These are phyloP conservation scores for Allium sativum DNA, from an alignment of 106 monocot genomes.

Conservation along the genomic window DNA sequence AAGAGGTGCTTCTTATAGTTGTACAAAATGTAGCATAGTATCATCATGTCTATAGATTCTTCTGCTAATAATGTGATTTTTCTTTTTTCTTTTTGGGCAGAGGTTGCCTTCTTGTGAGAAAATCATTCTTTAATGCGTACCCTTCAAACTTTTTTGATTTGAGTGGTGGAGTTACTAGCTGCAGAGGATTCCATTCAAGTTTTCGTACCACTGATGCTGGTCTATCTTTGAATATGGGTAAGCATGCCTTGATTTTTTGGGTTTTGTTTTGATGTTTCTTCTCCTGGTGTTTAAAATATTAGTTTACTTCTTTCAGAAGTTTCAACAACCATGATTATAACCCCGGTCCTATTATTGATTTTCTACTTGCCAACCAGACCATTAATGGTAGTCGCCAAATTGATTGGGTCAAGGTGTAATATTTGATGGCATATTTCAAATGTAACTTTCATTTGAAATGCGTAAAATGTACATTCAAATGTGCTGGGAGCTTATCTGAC, in stretches of 20 bases:
- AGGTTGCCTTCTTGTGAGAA: conserved; percentile 63
- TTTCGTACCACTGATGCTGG: conserved; percentile 51
- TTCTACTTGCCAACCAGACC: conserved; percentile 65
- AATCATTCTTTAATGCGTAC: conserved; percentile 59
- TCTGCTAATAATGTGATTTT: too few species aligned
- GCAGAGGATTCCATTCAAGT: conserved; percentile 61
- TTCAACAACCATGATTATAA: conserved; percentile 65
- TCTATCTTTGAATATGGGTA: conserved; percentile 82
- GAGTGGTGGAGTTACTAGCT: conserved; percentile 69
- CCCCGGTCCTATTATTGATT: conserved; percentile 70
- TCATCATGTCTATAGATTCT: too few species aligned
- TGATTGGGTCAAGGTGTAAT: conserved; percentile 66
- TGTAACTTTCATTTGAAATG: too few species aligned
- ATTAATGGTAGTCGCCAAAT: conserved; percentile 32
- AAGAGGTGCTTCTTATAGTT: conserved; percentile 29
- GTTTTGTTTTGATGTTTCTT: conserved; percentile 2
- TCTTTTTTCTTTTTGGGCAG: conserved; percentile 32
- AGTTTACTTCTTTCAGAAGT: conserved; percentile 43
- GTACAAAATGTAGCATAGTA: too few species aligned
- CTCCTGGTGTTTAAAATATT: background rate
- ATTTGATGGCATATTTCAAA: too few species aligned
- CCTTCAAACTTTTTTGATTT: conserved; percentile 34
- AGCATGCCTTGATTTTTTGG: background rate
- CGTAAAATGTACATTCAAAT: too few species aligned
- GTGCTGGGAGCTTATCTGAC: too few species aligned